Base-by-base conservation (phyloP, 2,329 filamentous ascomycete genomes). In the Aspergillus transmontanensis region DNA sequence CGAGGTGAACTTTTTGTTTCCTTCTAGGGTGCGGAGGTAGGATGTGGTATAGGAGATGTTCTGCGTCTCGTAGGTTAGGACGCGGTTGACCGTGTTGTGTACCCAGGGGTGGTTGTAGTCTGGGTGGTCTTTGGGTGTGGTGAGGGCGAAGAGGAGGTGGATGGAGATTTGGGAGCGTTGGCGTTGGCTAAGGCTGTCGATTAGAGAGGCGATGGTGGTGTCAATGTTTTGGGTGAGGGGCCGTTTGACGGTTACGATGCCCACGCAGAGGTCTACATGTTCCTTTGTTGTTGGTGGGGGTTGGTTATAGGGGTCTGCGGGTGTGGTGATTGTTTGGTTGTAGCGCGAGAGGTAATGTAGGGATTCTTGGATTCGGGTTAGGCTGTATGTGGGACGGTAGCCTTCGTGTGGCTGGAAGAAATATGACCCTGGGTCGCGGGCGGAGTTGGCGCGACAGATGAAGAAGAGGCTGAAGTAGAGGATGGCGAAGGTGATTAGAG, bases 141-240 rank as follows among this genome's bases (percentile, higher is more conserved):
- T 76, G 57, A 83, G 78, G 0, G 80, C 77, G 54, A 84, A 77
- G 45, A 84, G 79, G 14, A 82, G 73, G 9, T 79, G 73, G n/a
- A 83, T 62, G 64, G 78, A 74, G 34, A 83, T 75, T 16, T 76
- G 71, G 11, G 71, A 68, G 12, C 82, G 73, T 66, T 83, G 80
- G 23, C 75, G 69, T 3, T 71, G 66, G 6, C 75, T 76, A 3
- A 84, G 68, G 10, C 78, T 79, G 16, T 79, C 78, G 0, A 83
- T 72, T 6, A 84, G 64, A 1, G 80, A 82, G 16, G 79, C 82
- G 9, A 83, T 71, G 1, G 80, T 74, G 10, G 73, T 73, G 19
- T 73, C 73, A 34, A 84, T 71, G 61, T 83, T 82, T 28, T 78
- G 73, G 10, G 74, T 72, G 9, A 75, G 72, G 9, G 78, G 71